These are phyloP conservation scores for Xylaria telfairii DNA, from an alignment of 495 filamentous ascomycete genomes.

Conservation along the genomic window DNA sequence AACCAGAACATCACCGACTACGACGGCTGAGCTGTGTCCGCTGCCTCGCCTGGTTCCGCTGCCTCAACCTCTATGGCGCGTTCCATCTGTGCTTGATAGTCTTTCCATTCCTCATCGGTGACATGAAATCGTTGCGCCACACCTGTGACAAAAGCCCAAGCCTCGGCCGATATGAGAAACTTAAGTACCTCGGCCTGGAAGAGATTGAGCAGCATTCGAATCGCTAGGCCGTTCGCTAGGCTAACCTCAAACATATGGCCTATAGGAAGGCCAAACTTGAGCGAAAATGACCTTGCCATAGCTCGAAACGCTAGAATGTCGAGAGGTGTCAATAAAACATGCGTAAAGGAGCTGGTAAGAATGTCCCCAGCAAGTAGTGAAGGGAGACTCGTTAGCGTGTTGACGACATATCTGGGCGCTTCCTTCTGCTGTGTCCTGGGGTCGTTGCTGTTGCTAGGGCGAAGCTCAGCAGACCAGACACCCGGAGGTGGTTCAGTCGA, in stretches of 20 bases:
- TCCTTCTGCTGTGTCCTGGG: conserved; percentile 31
- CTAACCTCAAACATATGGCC: conserved; percentile 30
- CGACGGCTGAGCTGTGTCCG: conserved; percentile 3
- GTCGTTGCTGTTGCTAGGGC: conserved; percentile 48
- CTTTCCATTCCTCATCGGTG: conserved; percentile 48
- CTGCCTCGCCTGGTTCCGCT: neutral
- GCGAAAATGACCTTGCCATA: conserved; percentile 37
- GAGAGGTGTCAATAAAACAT: conserved; percentile 42
- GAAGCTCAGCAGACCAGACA: conserved; percentile 63
- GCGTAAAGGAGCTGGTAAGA: conserved; percentile 39
- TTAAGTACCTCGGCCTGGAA: conserved; percentile 42
- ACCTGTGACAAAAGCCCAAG: conserved; percentile 41
- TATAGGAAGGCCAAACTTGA: conserved; percentile 33
- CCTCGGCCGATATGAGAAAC: conserved; percentile 38
- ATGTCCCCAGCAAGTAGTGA: conserved; percentile 45
- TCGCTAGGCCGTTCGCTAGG: conserved; percentile 29
- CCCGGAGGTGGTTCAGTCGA: conserved; percentile 48
- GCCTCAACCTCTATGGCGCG: neutral
- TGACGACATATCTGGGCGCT: conserved; percentile 46
- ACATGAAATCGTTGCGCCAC: conserved; percentile 38
- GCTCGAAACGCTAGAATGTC: conserved; percentile 37
- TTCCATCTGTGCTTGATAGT: conserved; percentile 18
- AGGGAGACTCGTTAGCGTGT: conserved; percentile 44
- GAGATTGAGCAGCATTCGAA: conserved; percentile 40
- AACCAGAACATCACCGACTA: neutral